Evolutionary conservation across 129 eudicot species (phyloP).

Genomic region (Gnaphalium uliginosum): DNA sequence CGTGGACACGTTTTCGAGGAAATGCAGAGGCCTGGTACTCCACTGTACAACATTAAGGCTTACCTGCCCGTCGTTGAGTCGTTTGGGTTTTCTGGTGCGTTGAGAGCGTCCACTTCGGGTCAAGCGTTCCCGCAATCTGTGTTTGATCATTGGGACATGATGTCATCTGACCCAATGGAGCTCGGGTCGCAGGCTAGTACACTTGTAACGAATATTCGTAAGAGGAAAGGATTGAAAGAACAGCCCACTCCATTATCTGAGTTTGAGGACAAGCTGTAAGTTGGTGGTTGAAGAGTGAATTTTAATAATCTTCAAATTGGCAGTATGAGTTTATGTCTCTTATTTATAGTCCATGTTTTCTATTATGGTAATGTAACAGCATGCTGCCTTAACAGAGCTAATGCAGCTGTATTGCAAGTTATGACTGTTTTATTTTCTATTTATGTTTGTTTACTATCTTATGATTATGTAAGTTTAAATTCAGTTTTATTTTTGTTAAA

Average conservation of each 20-base stretch:
- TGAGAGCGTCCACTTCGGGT: slow-evolving; percentile 83
- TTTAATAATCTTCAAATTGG: too few species aligned
- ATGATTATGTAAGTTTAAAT: too few species aligned
- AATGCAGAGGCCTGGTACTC: slow-evolving; percentile 88
- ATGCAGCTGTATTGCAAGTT: too few species aligned
- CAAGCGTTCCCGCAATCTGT: slow-evolving; percentile 89
- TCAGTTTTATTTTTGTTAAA: too few species aligned
- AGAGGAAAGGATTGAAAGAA: slow-evolving; percentile 81
- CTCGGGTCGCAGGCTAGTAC: slow-evolving; percentile 44
- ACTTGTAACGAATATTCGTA: slow-evolving; percentile 52
- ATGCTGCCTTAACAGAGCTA: too few species aligned
- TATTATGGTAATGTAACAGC: too few species aligned
- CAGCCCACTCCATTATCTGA: slow-evolving; percentile 76
- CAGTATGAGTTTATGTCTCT: too few species aligned
- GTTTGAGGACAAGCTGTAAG: slow-evolving; percentile 66
- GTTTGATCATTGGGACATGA: slow-evolving; percentile 89
- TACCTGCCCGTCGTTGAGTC: slow-evolving; percentile 76
- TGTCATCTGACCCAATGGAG: slow-evolving; percentile 72
- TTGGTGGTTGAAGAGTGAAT: neutral
- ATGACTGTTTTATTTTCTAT: too few species aligned
- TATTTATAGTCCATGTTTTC: neutral
- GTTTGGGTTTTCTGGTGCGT: slow-evolving; percentile 61
- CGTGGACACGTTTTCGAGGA: slow-evolving; percentile 69
- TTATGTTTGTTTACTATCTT: too few species aligned
- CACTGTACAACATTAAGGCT: slow-evolving; percentile 80